Percentiles rank a stretch among this genome's conserved stretches.
Conservation (phyloP, 2,329 filamentous ascomycete genomes). For the Apiospora aurea region DNA sequence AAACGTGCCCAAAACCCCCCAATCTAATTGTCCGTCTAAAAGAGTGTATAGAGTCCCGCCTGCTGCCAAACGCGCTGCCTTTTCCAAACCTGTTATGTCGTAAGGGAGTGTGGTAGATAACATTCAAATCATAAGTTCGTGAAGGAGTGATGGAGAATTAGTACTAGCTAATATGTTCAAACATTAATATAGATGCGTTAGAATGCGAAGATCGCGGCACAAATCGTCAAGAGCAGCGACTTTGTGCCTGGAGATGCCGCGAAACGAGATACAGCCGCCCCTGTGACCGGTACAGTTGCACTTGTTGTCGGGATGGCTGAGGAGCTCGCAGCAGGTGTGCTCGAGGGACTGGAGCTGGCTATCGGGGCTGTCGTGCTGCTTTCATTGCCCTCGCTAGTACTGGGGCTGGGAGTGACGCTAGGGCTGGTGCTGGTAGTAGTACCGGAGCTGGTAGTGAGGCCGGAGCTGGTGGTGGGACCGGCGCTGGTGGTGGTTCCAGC, state of each 20-base stretch:
- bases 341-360: conserved; percentile 24
- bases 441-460: conserved; percentile 22
- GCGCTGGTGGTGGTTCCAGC: background rate
- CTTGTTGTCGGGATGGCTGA: background rate
- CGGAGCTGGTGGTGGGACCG: conserved; percentile 8
- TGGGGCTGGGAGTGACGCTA: background rate
- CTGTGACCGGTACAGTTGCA: conserved; percentile 19
- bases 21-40: conserved; percentile 14
- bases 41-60: conserved; percentile 28
- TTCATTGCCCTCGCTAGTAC: background rate
- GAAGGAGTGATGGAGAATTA: conserved; percentile 25
- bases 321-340: conserved; percentile 26
- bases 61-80: background rate
- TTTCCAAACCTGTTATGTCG: background rate
- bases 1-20: background rate
- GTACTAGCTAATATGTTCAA: conserved; percentile 26
- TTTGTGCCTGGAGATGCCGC: conserved; percentile 13
- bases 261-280: conserved; percentile 26
- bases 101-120: conserved; percentile 30
- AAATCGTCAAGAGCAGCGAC: conserved; percentile 34
- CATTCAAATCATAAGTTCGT: conserved; percentile 21
- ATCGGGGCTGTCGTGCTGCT: background rate
- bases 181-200: conserved; percentile 34
- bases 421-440: conserved; percentile 23
- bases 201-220: conserved; percentile 37